phyloP scores from a whole-genome alignment of 768 basidiomycete species.

The Lyophyllum atratum region DNA sequence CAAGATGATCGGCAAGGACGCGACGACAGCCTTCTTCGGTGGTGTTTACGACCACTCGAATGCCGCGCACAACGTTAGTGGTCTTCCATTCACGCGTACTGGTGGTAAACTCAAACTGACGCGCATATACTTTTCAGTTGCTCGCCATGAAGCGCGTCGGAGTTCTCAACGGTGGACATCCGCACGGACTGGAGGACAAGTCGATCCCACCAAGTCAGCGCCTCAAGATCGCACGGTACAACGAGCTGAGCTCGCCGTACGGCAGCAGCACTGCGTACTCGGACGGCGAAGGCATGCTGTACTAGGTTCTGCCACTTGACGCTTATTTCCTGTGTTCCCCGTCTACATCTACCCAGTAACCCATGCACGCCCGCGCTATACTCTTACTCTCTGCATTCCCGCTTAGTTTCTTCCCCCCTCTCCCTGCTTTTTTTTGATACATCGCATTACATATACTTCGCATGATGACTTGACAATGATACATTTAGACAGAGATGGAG shows the following conservation, averaged over 20 bases:
- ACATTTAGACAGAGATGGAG: background rate
- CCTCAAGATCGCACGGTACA: constrained; percentile 68
- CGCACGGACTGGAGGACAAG: constrained; percentile 61
- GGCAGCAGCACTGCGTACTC: constrained; percentile 58
- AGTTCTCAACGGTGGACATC: constrained; percentile 60
- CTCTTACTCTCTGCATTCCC: background rate
- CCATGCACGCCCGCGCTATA: background rate
- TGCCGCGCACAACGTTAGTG: constrained; percentile 78
- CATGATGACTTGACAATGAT: background rate
- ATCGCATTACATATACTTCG: background rate
- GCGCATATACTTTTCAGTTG: constrained; percentile 33
- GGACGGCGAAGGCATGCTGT: constrained; percentile 53
- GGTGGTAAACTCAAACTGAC: background rate
- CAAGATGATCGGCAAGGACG: constrained; percentile 88
- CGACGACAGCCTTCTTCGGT: constrained; percentile 93
- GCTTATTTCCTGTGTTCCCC: background rate
- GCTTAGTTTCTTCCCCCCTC: no score
- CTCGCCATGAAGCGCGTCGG: constrained; percentile 71
- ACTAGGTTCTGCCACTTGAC: constrained; percentile 6
- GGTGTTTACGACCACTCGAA: constrained; percentile 90
- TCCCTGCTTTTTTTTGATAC: background rate
- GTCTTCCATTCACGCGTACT: background rate
- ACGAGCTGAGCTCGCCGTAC: constrained; percentile 55
- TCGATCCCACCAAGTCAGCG: constrained; percentile 72
- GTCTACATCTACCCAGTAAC: background rate